phyloP scores from a whole-genome alignment of 495 filamentous ascomycete species.

The Daldinia concentrica region DNA sequence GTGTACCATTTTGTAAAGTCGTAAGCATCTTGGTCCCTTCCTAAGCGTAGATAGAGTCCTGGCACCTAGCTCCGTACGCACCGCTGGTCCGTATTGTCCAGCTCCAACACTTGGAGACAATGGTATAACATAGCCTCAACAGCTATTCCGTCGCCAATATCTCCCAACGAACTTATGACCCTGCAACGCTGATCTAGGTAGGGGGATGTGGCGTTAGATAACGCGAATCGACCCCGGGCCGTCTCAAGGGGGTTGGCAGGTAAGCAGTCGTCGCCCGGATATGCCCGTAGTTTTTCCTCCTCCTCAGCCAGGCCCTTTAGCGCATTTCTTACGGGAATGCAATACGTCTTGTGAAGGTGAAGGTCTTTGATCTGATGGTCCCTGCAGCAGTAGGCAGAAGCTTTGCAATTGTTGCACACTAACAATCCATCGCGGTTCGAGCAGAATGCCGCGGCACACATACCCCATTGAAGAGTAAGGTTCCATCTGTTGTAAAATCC shows the following conservation, averaged over 20 bases:
- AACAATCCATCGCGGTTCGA: neutral
- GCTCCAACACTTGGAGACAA: neutral
- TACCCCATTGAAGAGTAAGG: neutral
- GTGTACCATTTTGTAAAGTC: constrained; percentile 62
- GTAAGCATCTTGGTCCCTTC: constrained; percentile 63
- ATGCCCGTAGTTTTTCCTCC: neutral
- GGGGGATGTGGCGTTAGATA: neutral
- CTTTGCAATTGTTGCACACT: neutral
- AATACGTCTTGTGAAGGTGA: neutral
- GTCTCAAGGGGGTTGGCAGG: neutral
- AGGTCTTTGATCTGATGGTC: neutral
- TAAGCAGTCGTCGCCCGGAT: neutral
- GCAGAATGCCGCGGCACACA: neutral
- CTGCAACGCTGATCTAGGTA: neutral
- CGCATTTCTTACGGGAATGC: neutral
- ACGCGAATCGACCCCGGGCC: neutral
- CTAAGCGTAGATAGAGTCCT: constrained; percentile 54
- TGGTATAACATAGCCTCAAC: neutral
- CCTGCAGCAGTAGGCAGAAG: neutral
- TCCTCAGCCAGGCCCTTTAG: neutral
- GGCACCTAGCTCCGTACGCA: constrained; percentile 53
- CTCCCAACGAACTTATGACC: neutral
- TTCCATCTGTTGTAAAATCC: neutral
- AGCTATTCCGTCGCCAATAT: neutral
- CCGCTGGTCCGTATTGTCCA: neutral